Base-by-base conservation (phyloP, 2,329 filamentous ascomycete genomes). In the Curvularia sp. region DNA sequence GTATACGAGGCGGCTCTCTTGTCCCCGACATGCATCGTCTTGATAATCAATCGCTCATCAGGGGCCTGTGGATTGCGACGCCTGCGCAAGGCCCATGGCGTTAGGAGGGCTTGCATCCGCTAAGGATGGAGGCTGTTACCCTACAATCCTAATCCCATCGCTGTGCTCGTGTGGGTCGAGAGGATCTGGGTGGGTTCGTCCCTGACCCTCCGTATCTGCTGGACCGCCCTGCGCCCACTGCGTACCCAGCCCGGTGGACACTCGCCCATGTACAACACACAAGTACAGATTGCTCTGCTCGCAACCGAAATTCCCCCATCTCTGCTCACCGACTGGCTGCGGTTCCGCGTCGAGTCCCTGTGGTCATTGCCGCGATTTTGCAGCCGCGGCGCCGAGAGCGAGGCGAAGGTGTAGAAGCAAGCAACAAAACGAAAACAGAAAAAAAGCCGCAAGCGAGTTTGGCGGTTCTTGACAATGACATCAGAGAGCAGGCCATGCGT, bases 131-230 rank as follows among this genome's bases (percentile, higher is more conserved):
- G 18, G n/a, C 44, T 31, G 30, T 18, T 33, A 48, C 35, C 15
- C 15, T 38, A 38, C 15, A 38, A 38, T 35, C 33, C 9, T 7
- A 35, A 31, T 35, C 35, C 35, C 53, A 47, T 55, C 18, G 49
- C 52, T 28, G 26, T 35, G 52, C 46, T 20, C 18, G 20, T 31
- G 56, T 35, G 56, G 52, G 56, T 42, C 56, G 43, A 41, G 41
- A 30, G 26, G 38, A 49, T 39, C 33, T 20, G 22, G 47, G 52
- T 55, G 35, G 52, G 33, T 46, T 41, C 49, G 46, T 58, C 49
- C 56, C 56, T 58, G 51, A 58, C 56, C 56, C 51, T 58, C 53
- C 52, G 22, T 47, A n/a, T 31, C 42, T 46, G 42, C 33, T 35
- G 33, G 42, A n/a, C 35, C 49, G 43, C 33, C 20, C 33, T 18